phyloP scores from a whole-genome alignment of 108 stramenopile species.

The Skeletonema menzelii region DNA sequence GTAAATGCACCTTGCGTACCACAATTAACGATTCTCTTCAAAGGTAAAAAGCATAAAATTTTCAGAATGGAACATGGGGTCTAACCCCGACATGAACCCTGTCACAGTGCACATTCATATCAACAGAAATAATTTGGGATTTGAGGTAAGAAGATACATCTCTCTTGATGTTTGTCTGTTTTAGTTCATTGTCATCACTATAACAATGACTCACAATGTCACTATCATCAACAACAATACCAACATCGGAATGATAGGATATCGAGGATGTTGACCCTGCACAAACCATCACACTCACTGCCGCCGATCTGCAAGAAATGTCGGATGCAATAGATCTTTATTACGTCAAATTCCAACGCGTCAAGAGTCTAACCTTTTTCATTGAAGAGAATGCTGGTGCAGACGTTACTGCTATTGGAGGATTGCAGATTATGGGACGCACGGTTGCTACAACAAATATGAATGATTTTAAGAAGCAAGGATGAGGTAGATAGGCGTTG shows the following conservation, averaged over 20 bases:
- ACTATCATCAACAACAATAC: background rate
- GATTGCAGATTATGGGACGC: slow-evolving; percentile 66
- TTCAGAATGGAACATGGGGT: slow-evolving; percentile 74
- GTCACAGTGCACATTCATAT: slow-evolving; percentile 70
- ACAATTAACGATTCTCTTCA: slow-evolving; percentile 5
- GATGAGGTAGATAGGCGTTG: slow-evolving; percentile 57
- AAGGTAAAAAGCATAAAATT: slow-evolving; percentile 81
- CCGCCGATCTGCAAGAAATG: slow-evolving; percentile 68
- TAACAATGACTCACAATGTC: background rate
- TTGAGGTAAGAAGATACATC: slow-evolving; percentile 48
- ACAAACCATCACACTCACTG: slow-evolving; percentile 68
- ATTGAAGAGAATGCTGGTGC: slow-evolving; percentile 89
- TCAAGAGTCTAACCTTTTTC: slow-evolving; percentile 76
- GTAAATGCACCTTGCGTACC: background rate
- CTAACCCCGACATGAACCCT: slow-evolving; percentile 72
- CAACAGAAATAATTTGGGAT: slow-evolving; percentile 82
- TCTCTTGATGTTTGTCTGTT: background rate
- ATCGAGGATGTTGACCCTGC: slow-evolving; percentile 88
- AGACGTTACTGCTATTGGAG: slow-evolving; percentile 76
- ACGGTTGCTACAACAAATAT: slow-evolving; percentile 80
- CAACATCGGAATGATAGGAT: slow-evolving; percentile 35
- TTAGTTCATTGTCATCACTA: background rate
- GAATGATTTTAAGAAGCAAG: slow-evolving; percentile 84
- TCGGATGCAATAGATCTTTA: slow-evolving; percentile 61
- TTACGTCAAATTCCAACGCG: slow-evolving; percentile 87